Conservation (phyloP, 371 early-diverging fungal species). For the Rhizopus microsporus region DNA sequence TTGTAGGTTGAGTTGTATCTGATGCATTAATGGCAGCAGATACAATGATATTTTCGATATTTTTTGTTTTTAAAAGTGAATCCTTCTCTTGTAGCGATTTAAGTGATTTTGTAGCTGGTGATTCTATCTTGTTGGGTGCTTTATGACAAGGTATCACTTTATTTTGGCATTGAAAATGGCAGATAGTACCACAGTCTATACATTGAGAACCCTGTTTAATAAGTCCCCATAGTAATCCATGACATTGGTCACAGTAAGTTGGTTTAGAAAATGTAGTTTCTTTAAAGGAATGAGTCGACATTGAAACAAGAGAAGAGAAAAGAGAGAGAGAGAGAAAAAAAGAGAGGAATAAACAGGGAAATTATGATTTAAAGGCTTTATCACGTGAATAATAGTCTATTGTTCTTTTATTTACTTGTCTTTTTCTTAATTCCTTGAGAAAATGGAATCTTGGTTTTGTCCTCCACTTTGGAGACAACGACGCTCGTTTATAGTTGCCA, state of each 20-base stretch:
- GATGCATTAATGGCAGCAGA: constrained; percentile 43
- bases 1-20: constrained; percentile 27
- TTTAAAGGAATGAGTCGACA: constrained; percentile 22
- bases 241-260: constrained; percentile 30
- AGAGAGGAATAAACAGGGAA: constrained; percentile 18
- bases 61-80: constrained; percentile 6
- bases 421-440: not conserved
- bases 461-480: constrained; percentile 16
- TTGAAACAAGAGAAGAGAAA: constrained; percentile 7
- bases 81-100: constrained; percentile 17
- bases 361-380: constrained; percentile 3
- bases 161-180: constrained; percentile 17
- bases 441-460: constrained; percentile 9
- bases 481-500: constrained; percentile 8
- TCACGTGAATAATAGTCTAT: not conserved
- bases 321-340: constrained; percentile 1
- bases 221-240: constrained; percentile 29
- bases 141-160: constrained; percentile 6
- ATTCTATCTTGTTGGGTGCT: constrained; percentile 14
- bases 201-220: constrained; percentile 25
- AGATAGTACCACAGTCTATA: constrained; percentile 19
- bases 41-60: constrained; percentile 31
- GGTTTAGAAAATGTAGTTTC: constrained; percentile 16
- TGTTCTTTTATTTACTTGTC: not conserved
- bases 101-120: constrained; percentile 31